Evolutionary conservation across 768 basidiomycete species (phyloP).

Genomic region (Trametes punicea): DNA sequence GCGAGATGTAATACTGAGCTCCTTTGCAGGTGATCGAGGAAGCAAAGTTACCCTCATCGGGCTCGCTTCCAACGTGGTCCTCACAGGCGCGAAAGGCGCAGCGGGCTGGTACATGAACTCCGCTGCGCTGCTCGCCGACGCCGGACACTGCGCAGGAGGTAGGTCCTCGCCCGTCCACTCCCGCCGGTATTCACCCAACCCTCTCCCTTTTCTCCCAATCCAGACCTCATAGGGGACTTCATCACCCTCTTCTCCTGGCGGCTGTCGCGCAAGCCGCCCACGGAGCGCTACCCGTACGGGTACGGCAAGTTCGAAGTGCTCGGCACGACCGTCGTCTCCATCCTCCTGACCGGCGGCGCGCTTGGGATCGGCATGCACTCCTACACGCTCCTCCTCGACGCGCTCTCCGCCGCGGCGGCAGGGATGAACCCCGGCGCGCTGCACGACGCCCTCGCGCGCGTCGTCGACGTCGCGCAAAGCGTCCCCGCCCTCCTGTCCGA

Average conservation of each 20-base stretch:
- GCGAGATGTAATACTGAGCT: too few relatives aligned
- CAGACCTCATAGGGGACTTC: constrained; percentile 86
- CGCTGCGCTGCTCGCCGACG: constrained; percentile 88
- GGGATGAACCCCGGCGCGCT: constrained; percentile 60
- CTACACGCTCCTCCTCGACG: constrained; percentile 74
- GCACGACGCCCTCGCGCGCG: constrained; percentile 57
- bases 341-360: constrained; percentile 82
- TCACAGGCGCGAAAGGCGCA: constrained; percentile 80
- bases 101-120: constrained; percentile 92
- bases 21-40: constrained; percentile 65
- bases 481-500: constrained; percentile 38
- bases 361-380: constrained; percentile 89
- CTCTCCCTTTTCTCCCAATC: neutral
- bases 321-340: constrained; percentile 86
- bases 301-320: constrained; percentile 95
- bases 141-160: constrained; percentile 89
- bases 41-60: constrained; percentile 84
- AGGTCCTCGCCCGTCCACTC: constrained; percentile 28
- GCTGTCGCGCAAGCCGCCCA: constrained; percentile 78
- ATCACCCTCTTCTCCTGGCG: constrained; percentile 89
- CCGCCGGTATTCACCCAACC: neutral
- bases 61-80: constrained; percentile 71
- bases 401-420: constrained; percentile 63
- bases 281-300: constrained; percentile 78
- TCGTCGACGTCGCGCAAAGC: constrained; percentile 53